Evolutionary conservation across 1,284 basidiomycete species (phyloP), one percentile per base, ranked within the genome.

Genomic region (Ustilago loliicola): DNA sequence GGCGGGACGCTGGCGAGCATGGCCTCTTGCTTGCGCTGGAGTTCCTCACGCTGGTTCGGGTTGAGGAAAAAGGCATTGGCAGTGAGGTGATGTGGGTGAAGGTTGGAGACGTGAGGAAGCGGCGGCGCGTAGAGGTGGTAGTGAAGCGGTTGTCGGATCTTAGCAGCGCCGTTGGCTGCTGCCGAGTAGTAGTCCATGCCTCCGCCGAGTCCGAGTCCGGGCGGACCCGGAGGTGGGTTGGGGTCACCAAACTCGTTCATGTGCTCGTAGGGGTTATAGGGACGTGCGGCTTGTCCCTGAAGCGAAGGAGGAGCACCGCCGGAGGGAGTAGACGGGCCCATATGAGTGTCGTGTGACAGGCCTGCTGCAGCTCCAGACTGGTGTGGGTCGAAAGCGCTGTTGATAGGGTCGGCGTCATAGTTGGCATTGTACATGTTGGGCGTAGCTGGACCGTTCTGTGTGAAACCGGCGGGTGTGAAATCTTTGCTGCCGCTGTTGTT

Each of bases 121-220:
- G 89, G 88, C 0, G 89, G 88, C 2, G 93, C 92, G 88, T 98
- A 98, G 32, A 98, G 90, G 82, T 98, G 94, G 85, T 98, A 95
- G 84, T 97, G 91, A 55, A 97, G 90, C 92, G 83, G 80, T 38
- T 84, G 84, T 21, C 80, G 79, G 29, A 74, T 61, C 61, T 78
- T 78, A 55, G 76, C 58, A 30, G 76, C 63, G 5, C 67, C 71
- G 38, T 65, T 62, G 29, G 65, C 66, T 25, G 71, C 71, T 17
- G 71, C 63, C 25, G 48, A 50, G 55, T 77, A 80, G 61, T 61
- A 80, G 51, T 80, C 77, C 53, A 77, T 72, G 17, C 69, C 77
- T 21, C 57, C 70, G 15, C 63, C 74, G 27, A 78, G 62, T 27
- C 67, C 72, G n/a, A 78, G 59, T 17, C 70, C 70, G 4, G 74